These are phyloP conservation scores for Pulveroboletus ravenelii DNA, from an alignment of 768 basidiomycete species.

Conservation along the genomic window DNA sequence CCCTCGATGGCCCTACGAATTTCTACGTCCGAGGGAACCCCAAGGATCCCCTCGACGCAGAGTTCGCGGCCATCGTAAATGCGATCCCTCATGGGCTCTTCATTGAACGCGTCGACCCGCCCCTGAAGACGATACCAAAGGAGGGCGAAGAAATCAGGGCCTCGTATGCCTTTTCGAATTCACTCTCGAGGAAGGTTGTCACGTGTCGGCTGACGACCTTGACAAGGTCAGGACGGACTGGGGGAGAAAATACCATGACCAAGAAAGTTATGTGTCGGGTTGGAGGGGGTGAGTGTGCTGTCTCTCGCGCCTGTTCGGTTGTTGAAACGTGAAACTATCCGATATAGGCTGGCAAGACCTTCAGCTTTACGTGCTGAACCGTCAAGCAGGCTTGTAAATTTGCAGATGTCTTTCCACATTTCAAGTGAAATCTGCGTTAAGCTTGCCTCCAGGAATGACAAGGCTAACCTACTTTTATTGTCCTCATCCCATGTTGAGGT, in stretches of 20 bases:
- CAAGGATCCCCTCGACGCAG: slow-evolving; percentile 77
- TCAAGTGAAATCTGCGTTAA: not conserved
- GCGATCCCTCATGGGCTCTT: slow-evolving; percentile 71
- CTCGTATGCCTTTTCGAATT: slow-evolving; percentile 76
- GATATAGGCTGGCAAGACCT: slow-evolving; percentile 73
- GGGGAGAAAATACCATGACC: slow-evolving; percentile 39
- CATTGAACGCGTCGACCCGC: slow-evolving; percentile 79
- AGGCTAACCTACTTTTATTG: not conserved
- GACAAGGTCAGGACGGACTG: slow-evolving; percentile 48
- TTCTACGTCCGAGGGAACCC: slow-evolving; percentile 61
- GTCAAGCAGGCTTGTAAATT: slow-evolving; percentile 60
- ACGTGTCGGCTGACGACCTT: slow-evolving; percentile 78
- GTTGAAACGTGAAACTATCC: not conserved
- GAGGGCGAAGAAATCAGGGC: slow-evolving; percentile 79
- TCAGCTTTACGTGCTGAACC: slow-evolving; percentile 69
- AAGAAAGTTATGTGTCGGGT: slow-evolving; percentile 93
- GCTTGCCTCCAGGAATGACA: not conserved
- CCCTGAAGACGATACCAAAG: slow-evolving; percentile 56
- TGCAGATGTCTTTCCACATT: not conserved
- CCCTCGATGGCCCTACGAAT: slow-evolving; percentile 48
- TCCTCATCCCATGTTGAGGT: not conserved
- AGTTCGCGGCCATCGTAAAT: slow-evolving; percentile 74
- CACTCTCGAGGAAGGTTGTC: slow-evolving; percentile 67
- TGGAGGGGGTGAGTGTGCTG: slow-evolving; percentile 61
- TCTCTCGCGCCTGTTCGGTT: not conserved